Percentiles rank a stretch among this genome's conserved stretches.
These are phyloP conservation scores for Lactarius tabidus DNA, from an alignment of 768 basidiomycete species.

Conservation along the genomic window DNA sequence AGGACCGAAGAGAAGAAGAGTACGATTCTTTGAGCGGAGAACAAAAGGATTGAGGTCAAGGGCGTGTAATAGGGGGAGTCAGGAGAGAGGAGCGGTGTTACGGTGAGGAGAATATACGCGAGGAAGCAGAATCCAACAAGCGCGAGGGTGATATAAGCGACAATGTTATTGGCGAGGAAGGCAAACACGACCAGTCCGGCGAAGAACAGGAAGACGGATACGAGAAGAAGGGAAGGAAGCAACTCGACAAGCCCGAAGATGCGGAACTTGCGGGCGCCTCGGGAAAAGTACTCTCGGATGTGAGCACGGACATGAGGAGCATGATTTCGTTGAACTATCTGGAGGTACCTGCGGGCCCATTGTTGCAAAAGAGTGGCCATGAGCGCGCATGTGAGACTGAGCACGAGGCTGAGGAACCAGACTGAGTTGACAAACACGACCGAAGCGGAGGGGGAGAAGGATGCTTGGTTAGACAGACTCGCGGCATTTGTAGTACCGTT, in stretches of 20 bases:
- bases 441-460: not conserved
- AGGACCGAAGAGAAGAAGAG: not conserved
- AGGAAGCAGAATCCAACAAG: not conserved
- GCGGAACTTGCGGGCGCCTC: not conserved
- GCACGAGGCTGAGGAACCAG: slow-evolving; percentile 10
- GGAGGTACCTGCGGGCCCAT: slow-evolving; percentile 13
- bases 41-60: not conserved
- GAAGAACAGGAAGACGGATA: slow-evolving; percentile 12
- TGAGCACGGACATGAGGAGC: not conserved
- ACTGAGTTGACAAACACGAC: slow-evolving; percentile 5
- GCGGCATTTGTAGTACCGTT: not conserved
- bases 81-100: slow-evolving; percentile 7
- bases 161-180: not conserved
- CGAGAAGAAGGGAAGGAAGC: not conserved
- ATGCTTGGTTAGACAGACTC: not conserved
- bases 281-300: not conserved
- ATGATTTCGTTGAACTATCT: not conserved
- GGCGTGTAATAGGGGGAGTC: slow-evolving; percentile 15
- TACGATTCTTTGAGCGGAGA: not conserved
- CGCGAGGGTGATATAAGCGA: not conserved
- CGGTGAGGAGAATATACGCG: not conserved
- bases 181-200: slow-evolving; percentile 7
- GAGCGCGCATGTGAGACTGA: slow-evolving; percentile 5
- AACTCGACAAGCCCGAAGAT: not conserved
- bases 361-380: slow-evolving; percentile 14